Evolutionary conservation across 352 stramenopile genomes (phyloP).

Genomic region (Phytopythium litorale): DNA sequence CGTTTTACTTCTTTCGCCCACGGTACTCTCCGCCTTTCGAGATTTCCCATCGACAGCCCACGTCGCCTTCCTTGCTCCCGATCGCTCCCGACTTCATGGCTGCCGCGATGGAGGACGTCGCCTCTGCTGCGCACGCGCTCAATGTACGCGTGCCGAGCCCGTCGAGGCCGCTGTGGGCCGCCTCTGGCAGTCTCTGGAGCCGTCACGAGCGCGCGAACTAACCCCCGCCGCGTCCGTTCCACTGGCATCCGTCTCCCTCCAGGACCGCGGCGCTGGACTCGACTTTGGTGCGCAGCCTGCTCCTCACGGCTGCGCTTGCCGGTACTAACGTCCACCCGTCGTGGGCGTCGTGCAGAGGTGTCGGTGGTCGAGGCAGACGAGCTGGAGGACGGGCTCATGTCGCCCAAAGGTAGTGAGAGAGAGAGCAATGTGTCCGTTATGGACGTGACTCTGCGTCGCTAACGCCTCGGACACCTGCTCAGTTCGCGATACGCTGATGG

Average conservation of each 20-base stretch:
- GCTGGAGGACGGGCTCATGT: constrained; percentile 72
- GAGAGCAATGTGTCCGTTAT: too few species aligned
- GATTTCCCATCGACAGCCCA: not conserved
- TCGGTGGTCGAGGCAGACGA: constrained; percentile 70
- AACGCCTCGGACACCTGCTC: not conserved
- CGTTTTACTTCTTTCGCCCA: not conserved
- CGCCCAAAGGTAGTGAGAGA: constrained; percentile 72
- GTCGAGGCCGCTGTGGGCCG: not conserved
- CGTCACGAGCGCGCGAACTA: not conserved
- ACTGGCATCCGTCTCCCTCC: constrained; percentile 8
- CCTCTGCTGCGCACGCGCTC: constrained; percentile 45
- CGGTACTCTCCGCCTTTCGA: not conserved
- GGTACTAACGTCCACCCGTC: not conserved
- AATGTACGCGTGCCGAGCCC: constrained; percentile 31
- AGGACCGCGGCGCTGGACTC: constrained; percentile 66
- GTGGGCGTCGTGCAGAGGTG: constrained; percentile 38
- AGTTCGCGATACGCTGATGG: constrained; percentile 62
- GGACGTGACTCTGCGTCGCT: too few species aligned
- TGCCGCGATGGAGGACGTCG: constrained; percentile 24
- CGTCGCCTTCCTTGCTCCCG: not conserved
- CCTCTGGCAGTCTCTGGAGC: too few species aligned
- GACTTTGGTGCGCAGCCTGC: constrained; percentile 53
- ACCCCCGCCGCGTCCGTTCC: not conserved
- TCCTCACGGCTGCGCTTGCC: not conserved
- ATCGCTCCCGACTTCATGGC: not conserved